Evolutionary conservation across 495 filamentous ascomycete genomes (phyloP).

Genomic region (Podospora didyma): DNA sequence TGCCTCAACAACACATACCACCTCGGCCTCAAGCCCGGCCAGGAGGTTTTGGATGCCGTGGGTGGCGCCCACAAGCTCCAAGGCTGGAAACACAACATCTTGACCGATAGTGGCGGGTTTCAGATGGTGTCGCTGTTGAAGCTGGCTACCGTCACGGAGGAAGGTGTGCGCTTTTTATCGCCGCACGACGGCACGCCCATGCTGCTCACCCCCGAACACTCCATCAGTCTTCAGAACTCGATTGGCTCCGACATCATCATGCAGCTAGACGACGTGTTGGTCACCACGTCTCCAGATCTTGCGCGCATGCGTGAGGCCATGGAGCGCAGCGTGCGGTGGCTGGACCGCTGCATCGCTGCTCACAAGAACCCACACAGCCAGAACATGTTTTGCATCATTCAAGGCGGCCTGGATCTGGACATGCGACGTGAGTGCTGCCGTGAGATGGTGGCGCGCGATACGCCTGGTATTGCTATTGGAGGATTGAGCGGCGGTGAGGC

Average conservation of each 20-base stretch:
- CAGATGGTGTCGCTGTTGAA: slow-evolving; percentile 98
- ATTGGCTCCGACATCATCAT: slow-evolving; percentile 99
- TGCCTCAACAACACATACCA: slow-evolving; percentile 99
- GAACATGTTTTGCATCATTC: slow-evolving; percentile 98
- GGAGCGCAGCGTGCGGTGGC: slow-evolving; percentile 95
- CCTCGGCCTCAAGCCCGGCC: slow-evolving; percentile 88
- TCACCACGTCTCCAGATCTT: slow-evolving; percentile 86
- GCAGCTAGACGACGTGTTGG: slow-evolving; percentile 97
- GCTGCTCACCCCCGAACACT: slow-evolving; percentile 96
- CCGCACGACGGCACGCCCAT: slow-evolving; percentile 96
- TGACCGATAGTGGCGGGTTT: slow-evolving; percentile 97
- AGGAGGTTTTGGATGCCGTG: slow-evolving; percentile 77
- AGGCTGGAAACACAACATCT: slow-evolving; percentile 90
- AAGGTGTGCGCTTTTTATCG: slow-evolving; percentile 89
- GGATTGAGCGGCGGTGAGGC: slow-evolving; percentile 82
- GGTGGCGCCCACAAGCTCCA: slow-evolving; percentile 93
- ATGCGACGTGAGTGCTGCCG: slow-evolving; percentile 78
- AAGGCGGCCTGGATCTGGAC: slow-evolving; percentile 90
- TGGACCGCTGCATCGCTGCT: slow-evolving; percentile 91
- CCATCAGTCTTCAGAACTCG: slow-evolving; percentile 90
- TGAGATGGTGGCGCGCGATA: slow-evolving; percentile 88
- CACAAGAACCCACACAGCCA: slow-evolving; percentile 78
- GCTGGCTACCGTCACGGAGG: slow-evolving; percentile 88
- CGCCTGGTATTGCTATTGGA: slow-evolving; percentile 94
- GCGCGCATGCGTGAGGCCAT: slow-evolving; percentile 89